These are phyloP conservation scores for Truncatella angustata DNA, from an alignment of 2,329 filamentous ascomycete genomes.

Conservation along the genomic window DNA sequence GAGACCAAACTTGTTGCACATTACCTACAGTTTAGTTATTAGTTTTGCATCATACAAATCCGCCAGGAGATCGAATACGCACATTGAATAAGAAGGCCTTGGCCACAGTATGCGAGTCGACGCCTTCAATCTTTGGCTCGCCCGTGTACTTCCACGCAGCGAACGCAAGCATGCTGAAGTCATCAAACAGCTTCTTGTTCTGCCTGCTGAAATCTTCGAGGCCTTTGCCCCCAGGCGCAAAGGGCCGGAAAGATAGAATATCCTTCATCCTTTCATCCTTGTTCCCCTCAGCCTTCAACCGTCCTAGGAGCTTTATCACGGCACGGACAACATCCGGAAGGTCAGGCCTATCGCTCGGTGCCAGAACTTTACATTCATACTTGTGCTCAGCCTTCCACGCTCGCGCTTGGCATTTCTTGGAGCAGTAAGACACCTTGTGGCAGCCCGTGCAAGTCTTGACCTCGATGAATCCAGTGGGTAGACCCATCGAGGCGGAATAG, in stretches of 20 bases:
- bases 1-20: constrained; percentile 18
- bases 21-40: constrained; percentile 16
- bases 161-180: constrained; percentile 18
- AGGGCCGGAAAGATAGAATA: constrained; percentile 19
- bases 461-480: constrained; percentile 21
- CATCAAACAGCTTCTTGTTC: constrained; percentile 19
- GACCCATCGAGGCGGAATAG: constrained; percentile 21
- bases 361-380: constrained; percentile 25
- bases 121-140: constrained; percentile 15
- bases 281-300: constrained; percentile 19
- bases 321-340: constrained; percentile 21
- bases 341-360: constrained; percentile 18
- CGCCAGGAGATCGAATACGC: constrained; percentile 6
- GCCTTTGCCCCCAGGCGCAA: constrained; percentile 11
- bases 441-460: constrained; percentile 25
- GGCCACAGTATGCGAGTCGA: constrained; percentile 15
- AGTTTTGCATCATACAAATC: background rate
- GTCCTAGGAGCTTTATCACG: constrained; percentile 24
- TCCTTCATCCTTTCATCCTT: constrained; percentile 15
- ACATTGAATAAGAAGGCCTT: constrained; percentile 22
- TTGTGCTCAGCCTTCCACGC: constrained; percentile 29
- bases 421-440: constrained; percentile 23
- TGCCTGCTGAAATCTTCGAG: constrained; percentile 14
- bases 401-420: constrained; percentile 24
- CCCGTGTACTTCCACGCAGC: constrained; percentile 22